Percentiles rank a stretch among this genome's conserved stretches.
These are phyloP conservation scores for Guyanaporus albipodus DNA, from an alignment of 768 basidiomycete species.

Conservation along the genomic window DNA sequence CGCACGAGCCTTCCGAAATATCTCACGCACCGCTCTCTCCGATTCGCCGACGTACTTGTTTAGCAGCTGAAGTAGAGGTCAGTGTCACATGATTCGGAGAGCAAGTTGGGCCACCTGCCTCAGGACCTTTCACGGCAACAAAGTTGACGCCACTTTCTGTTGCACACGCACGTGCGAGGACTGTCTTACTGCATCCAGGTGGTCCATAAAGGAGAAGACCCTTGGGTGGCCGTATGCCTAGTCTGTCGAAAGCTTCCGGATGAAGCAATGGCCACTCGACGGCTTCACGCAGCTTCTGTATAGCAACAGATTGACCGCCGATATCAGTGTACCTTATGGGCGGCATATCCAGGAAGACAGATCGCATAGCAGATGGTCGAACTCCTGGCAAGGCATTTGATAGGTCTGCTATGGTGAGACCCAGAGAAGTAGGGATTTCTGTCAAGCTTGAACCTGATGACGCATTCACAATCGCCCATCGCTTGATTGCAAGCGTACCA, in stretches of 20 bases:
- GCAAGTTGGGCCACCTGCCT: constrained; percentile 48
- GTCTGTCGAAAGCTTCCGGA: constrained; percentile 77
- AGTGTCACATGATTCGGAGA: not conserved
- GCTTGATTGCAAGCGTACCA: constrained; percentile 87
- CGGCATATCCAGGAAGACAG: constrained; percentile 84
- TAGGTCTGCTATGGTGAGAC: constrained; percentile 61
- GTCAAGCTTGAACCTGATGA: constrained; percentile 6
- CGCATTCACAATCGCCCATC: constrained; percentile 47
- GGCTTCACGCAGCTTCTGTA: constrained; percentile 83
- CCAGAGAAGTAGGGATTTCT: constrained; percentile 26
- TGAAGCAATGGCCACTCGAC: constrained; percentile 95
- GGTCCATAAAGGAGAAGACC: constrained; percentile 93
- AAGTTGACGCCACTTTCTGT: constrained; percentile 95
- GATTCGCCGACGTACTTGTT: constrained; percentile 99
- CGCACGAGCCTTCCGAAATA: constrained; percentile 91
- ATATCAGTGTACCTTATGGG: constrained; percentile 83
- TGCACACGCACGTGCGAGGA: constrained; percentile 88
- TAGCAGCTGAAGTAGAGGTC: constrained; percentile 56
- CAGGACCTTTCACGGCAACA: constrained; percentile 95
- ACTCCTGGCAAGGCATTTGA: constrained; percentile 68
- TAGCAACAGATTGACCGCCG: constrained; percentile 78
- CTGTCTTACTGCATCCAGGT: constrained; percentile 96
- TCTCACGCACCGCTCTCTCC: constrained; percentile 90
- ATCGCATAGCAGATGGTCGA: constrained; percentile 91
- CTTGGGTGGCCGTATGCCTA: constrained; percentile 85